Evolutionary conservation across 306 rosid species (phyloP).

Genomic region (Neltuma alba): DNA sequence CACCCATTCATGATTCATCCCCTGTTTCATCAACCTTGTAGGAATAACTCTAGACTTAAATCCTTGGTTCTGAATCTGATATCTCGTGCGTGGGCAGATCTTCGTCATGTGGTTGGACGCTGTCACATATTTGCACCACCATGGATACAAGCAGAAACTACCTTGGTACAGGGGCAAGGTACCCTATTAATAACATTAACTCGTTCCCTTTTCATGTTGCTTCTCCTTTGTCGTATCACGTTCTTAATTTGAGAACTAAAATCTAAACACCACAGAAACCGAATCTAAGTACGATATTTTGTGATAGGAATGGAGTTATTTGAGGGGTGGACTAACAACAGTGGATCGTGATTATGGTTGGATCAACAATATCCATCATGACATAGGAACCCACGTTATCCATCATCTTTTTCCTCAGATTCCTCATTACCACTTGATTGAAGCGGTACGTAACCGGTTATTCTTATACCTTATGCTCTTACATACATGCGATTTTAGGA

Average conservation of each 20-base stretch:
- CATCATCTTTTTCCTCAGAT: slow-evolving; percentile 99
- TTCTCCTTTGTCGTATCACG: no score
- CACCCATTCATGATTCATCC: not conserved
- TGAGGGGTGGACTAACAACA: slow-evolving; percentile 91
- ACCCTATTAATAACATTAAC: not conserved
- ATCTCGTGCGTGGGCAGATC: slow-evolving; percentile 46
- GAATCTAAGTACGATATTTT: not conserved
- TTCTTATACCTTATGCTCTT: not conserved
- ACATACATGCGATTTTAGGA: not conserved
- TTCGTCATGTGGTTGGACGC: slow-evolving; percentile 89
- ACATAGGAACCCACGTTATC: slow-evolving; percentile 97
- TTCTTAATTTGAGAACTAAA: no score
- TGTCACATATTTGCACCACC: slow-evolving; percentile 96
- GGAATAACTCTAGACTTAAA: no score
- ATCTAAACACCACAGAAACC: not conserved
- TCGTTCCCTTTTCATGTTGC: not conserved
- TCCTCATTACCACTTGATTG: slow-evolving; percentile 88
- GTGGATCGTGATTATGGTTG: slow-evolving; percentile 93
- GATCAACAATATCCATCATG: slow-evolving; percentile 89
- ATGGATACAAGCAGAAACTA: slow-evolving; percentile 78
- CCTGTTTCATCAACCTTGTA: not conserved
- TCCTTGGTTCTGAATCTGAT: not conserved
- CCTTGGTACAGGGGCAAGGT: slow-evolving; percentile 99
- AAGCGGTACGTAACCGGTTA: slow-evolving; percentile 65
- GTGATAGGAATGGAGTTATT: slow-evolving; percentile 82